phyloP scores from a whole-genome alignment of 2,329 filamentous ascomycete genomes.

The Pseudovirgaria hyperparasitica region DNA sequence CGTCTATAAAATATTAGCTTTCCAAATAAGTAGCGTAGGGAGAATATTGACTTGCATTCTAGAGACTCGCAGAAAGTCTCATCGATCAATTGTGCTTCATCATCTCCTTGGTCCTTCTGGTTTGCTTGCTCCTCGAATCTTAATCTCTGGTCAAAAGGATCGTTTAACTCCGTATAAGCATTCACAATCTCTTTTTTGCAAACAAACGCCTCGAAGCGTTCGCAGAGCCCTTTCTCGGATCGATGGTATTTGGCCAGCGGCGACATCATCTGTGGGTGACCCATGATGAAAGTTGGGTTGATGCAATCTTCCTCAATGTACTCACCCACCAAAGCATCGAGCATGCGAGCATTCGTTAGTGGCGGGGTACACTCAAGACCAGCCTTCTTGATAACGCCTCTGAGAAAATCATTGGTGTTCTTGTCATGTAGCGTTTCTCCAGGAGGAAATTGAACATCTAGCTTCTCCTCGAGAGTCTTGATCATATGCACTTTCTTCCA shows the following conservation, averaged over 20 bases:
- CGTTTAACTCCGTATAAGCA: constrained; percentile 95
- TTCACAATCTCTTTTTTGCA: constrained; percentile 96
- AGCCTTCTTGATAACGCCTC: constrained; percentile 72
- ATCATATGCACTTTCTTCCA: constrained; percentile 97
- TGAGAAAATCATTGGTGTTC: constrained; percentile 71
- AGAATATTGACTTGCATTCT: too few species aligned
- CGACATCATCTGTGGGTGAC: constrained; percentile 80
- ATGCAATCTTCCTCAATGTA: constrained; percentile 90
- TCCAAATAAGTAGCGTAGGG: too few species aligned
- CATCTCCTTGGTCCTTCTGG: constrained; percentile 93
- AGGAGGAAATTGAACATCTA: constrained; percentile 86
- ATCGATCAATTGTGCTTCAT: constrained; percentile 91
- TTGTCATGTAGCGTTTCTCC: constrained; percentile 79
- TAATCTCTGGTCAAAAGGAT: constrained; percentile 85
- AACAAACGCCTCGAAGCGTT: constrained; percentile 95
- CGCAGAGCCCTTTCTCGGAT: constrained; percentile 66
- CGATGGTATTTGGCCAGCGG: constrained; percentile 95
- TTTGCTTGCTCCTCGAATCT: constrained; percentile 89
- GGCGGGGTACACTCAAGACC: constrained; percentile 83
- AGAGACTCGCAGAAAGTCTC: constrained; percentile 88
- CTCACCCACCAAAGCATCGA: constrained; percentile 81
- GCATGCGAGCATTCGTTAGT: constrained; percentile 86
- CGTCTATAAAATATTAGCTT: too few species aligned
- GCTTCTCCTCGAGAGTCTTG: constrained; percentile 74
- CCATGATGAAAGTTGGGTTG: constrained; percentile 84